A percentile compares a stretch with the other conserved stretches of the same genome.
phyloP scores from a whole-genome alignment of 2,329 filamentous ascomycete species.

The Cladorrhinum sp. region DNA sequence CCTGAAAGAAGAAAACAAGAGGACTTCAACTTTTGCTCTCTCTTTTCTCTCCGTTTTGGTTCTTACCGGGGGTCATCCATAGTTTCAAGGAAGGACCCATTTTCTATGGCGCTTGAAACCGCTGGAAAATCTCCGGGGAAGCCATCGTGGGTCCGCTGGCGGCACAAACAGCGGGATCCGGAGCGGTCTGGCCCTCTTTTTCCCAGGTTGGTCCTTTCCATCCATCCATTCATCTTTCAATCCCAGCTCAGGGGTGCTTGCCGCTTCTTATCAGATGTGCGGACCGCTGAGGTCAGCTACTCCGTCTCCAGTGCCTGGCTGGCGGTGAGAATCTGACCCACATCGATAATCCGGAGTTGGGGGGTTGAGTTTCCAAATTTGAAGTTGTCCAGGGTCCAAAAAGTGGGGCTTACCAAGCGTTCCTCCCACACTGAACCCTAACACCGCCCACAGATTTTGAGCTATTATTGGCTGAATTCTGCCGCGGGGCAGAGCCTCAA shows the following conservation, averaged over 20 bases:
- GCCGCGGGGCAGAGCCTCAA: conserved; percentile 1
- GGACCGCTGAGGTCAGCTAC: not conserved
- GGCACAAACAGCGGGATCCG: not conserved
- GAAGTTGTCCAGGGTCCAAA: not conserved
- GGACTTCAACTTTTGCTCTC: not conserved
- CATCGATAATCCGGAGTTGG: not conserved
- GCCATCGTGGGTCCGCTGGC: conserved; percentile 5
- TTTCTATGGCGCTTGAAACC: not conserved
- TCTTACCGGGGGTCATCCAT: not conserved
- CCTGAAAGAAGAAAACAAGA: not conserved
- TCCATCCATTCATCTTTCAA: not conserved
- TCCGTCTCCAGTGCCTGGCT: not conserved
- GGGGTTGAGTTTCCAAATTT: not conserved
- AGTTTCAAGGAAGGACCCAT: not conserved
- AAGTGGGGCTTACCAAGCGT: not conserved
- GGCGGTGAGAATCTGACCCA: not conserved
- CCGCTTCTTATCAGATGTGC: not conserved
- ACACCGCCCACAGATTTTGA: not conserved
- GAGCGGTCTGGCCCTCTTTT: not conserved
- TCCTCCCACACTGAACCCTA: not conserved
- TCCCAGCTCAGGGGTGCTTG: not conserved
- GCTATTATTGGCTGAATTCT: not conserved
- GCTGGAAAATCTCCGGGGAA: not conserved
- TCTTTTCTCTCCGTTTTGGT: not conserved
- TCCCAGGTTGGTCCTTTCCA: not conserved